Conservation (phyloP, 1,284 basidiomycete genomes). For the Phylloporus sp. region DNA sequence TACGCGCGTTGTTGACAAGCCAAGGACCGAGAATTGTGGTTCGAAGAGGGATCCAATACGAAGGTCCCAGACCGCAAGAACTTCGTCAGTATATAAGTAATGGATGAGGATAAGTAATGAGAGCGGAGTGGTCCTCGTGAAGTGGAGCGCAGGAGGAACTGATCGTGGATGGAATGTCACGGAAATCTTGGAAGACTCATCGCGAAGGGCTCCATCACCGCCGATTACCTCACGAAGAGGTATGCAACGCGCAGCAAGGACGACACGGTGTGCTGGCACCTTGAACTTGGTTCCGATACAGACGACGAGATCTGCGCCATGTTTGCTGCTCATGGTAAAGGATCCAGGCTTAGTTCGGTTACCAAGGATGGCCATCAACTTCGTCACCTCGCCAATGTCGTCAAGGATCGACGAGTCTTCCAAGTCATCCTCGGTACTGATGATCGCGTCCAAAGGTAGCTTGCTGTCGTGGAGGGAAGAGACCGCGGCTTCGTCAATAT, state of each 20-base stretch:
- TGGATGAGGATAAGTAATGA: constrained; percentile 79
- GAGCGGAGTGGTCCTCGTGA: constrained; percentile 63
- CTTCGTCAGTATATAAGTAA: constrained; percentile 88
- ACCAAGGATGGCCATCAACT: constrained; percentile 46
- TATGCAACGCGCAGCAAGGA: constrained; percentile 67
- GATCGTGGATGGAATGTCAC: constrained; percentile 28
- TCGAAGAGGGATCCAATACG: constrained; percentile 62
- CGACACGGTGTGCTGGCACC: constrained; percentile 68
- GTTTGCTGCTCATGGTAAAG: constrained; percentile 37
- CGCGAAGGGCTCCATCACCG: constrained; percentile 36
- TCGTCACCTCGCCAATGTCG: constrained; percentile 54
- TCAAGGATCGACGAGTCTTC: constrained; percentile 49
- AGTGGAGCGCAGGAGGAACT: constrained; percentile 35
- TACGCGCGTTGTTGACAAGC: constrained; percentile 51
- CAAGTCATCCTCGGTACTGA: constrained; percentile 40
- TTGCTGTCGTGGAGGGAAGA: neutral
- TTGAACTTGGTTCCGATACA: constrained; percentile 42
- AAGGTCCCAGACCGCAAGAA: constrained; percentile 86
- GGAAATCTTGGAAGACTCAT: constrained; percentile 38
- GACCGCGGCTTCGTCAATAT: constrained; percentile 22
- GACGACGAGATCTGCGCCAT: constrained; percentile 69
- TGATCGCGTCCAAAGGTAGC: constrained; percentile 6
- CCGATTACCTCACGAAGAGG: constrained; percentile 52
- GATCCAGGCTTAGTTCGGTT: constrained; percentile 27
- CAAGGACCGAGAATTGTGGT: constrained; percentile 43